These are phyloP conservation scores for Dictyostelium intermedium DNA, from an alignment of 78 protist genomes.

Conservation along the genomic window DNA sequence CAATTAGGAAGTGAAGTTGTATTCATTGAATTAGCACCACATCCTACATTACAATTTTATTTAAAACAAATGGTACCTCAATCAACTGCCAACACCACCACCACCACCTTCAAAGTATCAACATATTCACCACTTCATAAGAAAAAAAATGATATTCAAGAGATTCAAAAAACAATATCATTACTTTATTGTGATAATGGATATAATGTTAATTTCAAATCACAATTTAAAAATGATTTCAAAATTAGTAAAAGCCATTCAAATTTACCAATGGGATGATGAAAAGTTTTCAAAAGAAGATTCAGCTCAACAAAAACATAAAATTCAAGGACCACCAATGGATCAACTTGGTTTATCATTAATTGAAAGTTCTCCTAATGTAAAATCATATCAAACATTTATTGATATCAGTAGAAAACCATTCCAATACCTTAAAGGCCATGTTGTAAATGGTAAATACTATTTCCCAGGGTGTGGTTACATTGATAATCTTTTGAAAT, in stretches of 20 bases:
- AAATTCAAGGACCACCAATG: constrained; percentile 18
- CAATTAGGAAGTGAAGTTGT: background rate
- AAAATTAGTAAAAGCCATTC: background rate
- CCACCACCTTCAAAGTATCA: background rate
- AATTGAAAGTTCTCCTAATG: constrained; percentile 44
- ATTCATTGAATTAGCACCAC: constrained; percentile 18
- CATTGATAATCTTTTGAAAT: background rate
- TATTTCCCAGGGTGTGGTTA: constrained; percentile 42
- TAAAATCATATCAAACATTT: constrained; percentile 6
- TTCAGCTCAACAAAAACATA: background rate
- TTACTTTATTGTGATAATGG: background rate
- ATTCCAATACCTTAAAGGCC: constrained; percentile 23
- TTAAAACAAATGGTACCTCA: background rate
- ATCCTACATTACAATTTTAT: constrained; percentile 4
- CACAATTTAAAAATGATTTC: background rate
- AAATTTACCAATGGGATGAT: constrained; percentile 12
- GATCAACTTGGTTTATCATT: background rate
- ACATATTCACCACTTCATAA: background rate
- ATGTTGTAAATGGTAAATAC: background rate
- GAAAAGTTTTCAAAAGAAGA: constrained; percentile 13
- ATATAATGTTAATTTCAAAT: background rate
- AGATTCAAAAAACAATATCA: background rate
- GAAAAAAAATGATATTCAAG: background rate
- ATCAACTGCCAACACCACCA: background rate
- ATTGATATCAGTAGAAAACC: background rate